Percentiles rank a stretch among this genome's conserved stretches.
phyloP scores from a whole-genome alignment of 176 grass and related monocot species.

The Rhipidocladum racemiflorum region DNA sequence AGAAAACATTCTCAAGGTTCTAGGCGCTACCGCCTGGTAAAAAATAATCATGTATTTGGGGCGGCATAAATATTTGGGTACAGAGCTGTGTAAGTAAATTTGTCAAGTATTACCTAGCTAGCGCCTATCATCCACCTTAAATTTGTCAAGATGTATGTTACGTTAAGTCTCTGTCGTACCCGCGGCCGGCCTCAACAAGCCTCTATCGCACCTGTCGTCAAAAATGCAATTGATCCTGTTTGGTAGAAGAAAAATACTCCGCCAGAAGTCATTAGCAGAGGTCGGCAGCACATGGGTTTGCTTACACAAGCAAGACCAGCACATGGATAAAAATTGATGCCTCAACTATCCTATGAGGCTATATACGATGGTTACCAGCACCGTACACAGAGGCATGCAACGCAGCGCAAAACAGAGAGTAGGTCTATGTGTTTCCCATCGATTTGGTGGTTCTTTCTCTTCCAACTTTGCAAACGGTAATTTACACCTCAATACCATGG shows the following conservation, averaged over 20 bases:
- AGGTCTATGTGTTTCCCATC: neutral
- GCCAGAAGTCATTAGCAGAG: conserved; percentile 4
- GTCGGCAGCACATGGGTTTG: conserved; percentile 41
- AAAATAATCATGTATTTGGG: neutral
- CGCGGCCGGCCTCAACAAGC: neutral
- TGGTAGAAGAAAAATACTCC: neutral
- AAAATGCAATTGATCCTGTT: conserved; percentile 20
- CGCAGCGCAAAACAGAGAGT: neutral
- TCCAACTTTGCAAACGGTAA: neutral
- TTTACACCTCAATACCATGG: neutral
- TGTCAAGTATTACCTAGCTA: neutral
- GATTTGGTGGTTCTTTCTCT: neutral
- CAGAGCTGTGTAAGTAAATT: neutral
- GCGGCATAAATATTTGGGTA: neutral
- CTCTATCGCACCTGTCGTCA: neutral
- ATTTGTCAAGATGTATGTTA: neutral
- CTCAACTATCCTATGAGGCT: neutral
- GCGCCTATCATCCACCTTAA: neutral
- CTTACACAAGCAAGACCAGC: neutral
- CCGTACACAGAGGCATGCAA: neutral
- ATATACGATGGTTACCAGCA: neutral
- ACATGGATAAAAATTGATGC: conserved; percentile 1
- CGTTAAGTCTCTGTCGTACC: neutral
- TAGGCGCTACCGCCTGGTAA: too few species aligned
- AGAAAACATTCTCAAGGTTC: neutral